These are phyloP conservation scores for Magnolia sinica DNA, from an alignment of 164 flowering plant species.

Conservation along the genomic window DNA sequence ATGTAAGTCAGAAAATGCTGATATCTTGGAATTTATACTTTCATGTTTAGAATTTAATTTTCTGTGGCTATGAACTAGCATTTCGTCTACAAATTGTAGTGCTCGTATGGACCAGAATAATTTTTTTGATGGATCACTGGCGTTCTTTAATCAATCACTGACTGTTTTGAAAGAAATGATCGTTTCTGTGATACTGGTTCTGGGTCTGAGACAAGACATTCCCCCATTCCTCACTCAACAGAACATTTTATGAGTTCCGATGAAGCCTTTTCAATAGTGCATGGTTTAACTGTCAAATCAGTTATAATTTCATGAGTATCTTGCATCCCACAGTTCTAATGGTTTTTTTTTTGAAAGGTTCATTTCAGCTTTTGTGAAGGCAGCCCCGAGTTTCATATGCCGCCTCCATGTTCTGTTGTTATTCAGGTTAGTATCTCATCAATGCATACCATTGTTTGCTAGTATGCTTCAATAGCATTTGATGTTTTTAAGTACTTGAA, in stretches of 20 bases:
- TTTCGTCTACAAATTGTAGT: neutral
- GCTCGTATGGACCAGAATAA: too few relatives aligned
- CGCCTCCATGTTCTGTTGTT: conserved; percentile 82
- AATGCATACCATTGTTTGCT: neutral
- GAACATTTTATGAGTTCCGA: neutral
- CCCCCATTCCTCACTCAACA: neutral
- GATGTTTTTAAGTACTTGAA: neutral
- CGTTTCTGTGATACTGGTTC: neutral
- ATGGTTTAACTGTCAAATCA: too few relatives aligned
- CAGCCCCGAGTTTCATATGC: conserved; percentile 73
- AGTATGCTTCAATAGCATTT: neutral
- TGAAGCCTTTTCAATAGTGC: neutral
- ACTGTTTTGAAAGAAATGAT: neutral
- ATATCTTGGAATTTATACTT: too few relatives aligned
- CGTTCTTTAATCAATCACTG: too few relatives aligned
- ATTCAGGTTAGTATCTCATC: conserved; percentile 58
- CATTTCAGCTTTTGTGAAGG: conserved; percentile 60
- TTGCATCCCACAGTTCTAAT: conserved; percentile 11
- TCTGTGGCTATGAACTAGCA: neutral
- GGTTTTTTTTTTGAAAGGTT: conserved; percentile 46
- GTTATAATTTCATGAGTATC: neutral
- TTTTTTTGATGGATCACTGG: too few relatives aligned
- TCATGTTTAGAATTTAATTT: neutral
- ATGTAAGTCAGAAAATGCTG: neutral
- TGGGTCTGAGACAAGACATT: neutral